Evolutionary conservation across 169 alveolate genomes (phyloP), one percentile per base, ranked within the genome.

Genomic region (Eimeria tenella): DNA sequence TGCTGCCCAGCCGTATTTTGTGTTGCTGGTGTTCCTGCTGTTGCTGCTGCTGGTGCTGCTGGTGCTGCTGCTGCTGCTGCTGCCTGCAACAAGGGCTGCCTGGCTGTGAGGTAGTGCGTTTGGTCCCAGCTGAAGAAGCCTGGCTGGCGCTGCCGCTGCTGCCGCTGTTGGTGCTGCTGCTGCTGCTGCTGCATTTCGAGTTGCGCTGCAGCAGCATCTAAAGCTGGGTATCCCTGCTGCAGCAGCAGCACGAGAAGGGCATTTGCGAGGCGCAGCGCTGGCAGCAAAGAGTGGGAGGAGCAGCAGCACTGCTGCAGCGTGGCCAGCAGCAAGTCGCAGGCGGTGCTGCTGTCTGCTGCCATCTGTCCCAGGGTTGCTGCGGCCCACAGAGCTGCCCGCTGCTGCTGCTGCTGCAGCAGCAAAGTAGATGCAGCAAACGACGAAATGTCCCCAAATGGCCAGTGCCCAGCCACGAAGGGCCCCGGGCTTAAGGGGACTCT

Each of bases 201-300:
- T 31, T 75, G 86, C 49, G 86, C 86, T 15, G 86, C 86, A n/a
- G 86, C 86, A 19, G 86, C 86, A 75, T 75, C 86, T 19, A 75
- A 56, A 7, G 86, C 23, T 4, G 86, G 86, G 86, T 75, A 75
- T 75, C 86, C 86, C 15, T 75, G 86, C 86, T 75, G 86, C 86
- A 75, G 86, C 86, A 75, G 86, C 63, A 75, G 86, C 65, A 5
- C 63, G 19, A 75, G 65, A 42, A 75, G 65, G 4, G 86, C 86
- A n/a, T 42, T 75, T 5, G 86, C 86, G 42, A 75, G 65, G 63
- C 86, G 65, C 65, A 75, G 49, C 65, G 86, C 86, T 5, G 86
- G 86, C 68, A 75, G 86, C 63, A 75, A 25, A 5, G 86, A 56
- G 6, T 75, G 53, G 65, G 58, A 49, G 86, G 23, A 75, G 84